These are phyloP conservation scores for Murraya paniculata DNA, from an alignment of 345 rosid species.

Conservation along the genomic window DNA sequence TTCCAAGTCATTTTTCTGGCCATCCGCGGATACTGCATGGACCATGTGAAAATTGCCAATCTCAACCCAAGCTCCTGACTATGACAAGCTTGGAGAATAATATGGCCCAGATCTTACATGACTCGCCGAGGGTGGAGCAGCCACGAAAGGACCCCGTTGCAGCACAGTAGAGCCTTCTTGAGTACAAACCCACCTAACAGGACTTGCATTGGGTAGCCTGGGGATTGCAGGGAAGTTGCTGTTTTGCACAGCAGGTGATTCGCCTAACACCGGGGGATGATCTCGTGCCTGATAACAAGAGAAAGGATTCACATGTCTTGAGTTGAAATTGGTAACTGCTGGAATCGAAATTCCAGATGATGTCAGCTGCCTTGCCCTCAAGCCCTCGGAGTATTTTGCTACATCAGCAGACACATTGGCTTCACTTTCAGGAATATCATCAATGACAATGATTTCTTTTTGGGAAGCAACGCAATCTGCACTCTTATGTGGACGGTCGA, in stretches of 20 bases:
- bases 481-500: slow-evolving; percentile 16
- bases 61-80: slow-evolving; percentile 14
- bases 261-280: slow-evolving; percentile 15
- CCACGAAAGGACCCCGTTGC: slow-evolving; percentile 32
- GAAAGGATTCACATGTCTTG: slow-evolving; percentile 21
- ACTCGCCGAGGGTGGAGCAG: slow-evolving; percentile 33
- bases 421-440: slow-evolving; percentile 47
- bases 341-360: slow-evolving; percentile 31
- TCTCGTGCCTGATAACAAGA: slow-evolving; percentile 38
- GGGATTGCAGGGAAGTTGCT: slow-evolving; percentile 23
- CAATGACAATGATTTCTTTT: slow-evolving; percentile 49
- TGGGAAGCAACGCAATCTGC: slow-evolving; percentile 26
- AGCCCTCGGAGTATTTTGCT: slow-evolving; percentile 20
- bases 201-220: slow-evolving; percentile 31
- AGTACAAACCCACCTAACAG: slow-evolving; percentile 38
- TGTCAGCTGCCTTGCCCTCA: slow-evolving; percentile 18
- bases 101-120: slow-evolving; percentile 32
- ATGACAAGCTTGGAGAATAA: slow-evolving; percentile 46
- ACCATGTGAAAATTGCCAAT: slow-evolving; percentile 9
- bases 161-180: slow-evolving; percentile 33
- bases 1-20: slow-evolving; percentile 13
- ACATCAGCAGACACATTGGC: slow-evolving; percentile 11
- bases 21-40: slow-evolving; percentile 1
- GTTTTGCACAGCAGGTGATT: slow-evolving; percentile 15
- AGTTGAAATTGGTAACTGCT: slow-evolving; percentile 18